Evolutionary conservation across 495 filamentous ascomycete genomes (phyloP), one percentile per base, ranked within the genome.

Genomic region (Hypoxylon lienhwacheense): DNA sequence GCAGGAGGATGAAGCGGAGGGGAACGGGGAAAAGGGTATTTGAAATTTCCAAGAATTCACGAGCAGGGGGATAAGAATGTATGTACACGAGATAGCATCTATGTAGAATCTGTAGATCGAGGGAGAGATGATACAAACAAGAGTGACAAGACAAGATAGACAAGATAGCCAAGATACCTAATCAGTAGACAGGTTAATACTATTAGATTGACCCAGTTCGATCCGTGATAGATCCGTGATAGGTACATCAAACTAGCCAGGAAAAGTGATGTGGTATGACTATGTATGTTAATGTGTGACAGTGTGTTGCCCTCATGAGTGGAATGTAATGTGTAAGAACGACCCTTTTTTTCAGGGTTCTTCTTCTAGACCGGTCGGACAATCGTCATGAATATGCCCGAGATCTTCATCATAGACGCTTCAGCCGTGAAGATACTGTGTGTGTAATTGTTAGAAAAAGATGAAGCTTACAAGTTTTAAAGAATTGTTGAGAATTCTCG

Each of bases 31-130:
- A 52, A 61, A 44, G 58, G 58, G 52, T 61, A 61, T 61, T 61
- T 61, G 42, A 61, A 61, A 61, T 61, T n/a, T 56, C 58, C 58
- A 61, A 61, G 58, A 56, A 42, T 19, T 61, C 36, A 47, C 36
- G 41, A 56, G 24, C 58, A 61, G 58, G 58, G 58, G 45, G 40
- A n/a, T 26, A 5, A 8, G 24, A 26, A 26, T 8, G 24, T 4
- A 26, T 8, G 24, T 4, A 26, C n/a, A n/a, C n/a, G n/a, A n/a
- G n/a, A n/a, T n/a, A n/a, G n/a, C n/a, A n/a, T n/a, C n/a, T n/a
- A n/a, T n/a, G n/a, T n/a, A n/a, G n/a, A n/a, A n/a, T n/a, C n/a
- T n/a, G n/a, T n/a, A n/a, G n/a, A n/a, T n/a, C n/a, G n/a, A n/a
- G n/a, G n/a, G n/a, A n/a, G n/a, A n/a, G n/a, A n/a, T n/a, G n/a